A percentile compares a stretch with the other conserved stretches of the same genome.
phyloP scores from a whole-genome alignment of 177 flowering plant species.

The Vitis hybrid region DNA sequence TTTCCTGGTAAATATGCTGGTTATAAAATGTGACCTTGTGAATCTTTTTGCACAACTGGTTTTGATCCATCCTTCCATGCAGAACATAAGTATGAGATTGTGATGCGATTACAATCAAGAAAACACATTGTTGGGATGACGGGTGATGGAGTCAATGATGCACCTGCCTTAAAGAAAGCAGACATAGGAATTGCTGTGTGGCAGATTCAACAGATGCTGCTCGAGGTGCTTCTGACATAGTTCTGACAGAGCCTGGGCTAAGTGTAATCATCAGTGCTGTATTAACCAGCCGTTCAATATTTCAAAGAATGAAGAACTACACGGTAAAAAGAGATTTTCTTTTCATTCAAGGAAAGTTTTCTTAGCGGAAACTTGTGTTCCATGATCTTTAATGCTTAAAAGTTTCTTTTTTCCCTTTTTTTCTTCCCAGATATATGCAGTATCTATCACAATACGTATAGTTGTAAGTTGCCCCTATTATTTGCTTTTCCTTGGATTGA shows the following conservation, averaged over 20 bases:
- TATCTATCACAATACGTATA: constrained; percentile 18
- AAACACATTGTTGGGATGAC: constrained; percentile 19
- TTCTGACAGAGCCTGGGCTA: background rate
- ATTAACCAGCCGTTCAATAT: constrained; percentile 7
- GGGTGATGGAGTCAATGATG: constrained; percentile 21
- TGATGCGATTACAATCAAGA: constrained; percentile 8
- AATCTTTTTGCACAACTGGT: no score
- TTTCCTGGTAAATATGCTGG: constrained; percentile 10
- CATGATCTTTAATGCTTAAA: background rate
- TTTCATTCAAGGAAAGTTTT: no score
- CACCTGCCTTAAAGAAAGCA: no score
- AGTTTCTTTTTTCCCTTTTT: background rate
- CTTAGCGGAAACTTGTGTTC: no score
- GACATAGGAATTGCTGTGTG: no score
- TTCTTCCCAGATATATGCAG: constrained; percentile 19
- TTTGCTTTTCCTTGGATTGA: no score
- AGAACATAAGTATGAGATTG: constrained; percentile 16
- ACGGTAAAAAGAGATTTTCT: background rate
- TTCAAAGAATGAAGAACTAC: background rate
- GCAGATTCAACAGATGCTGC: no score
- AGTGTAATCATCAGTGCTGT: constrained; percentile 21
- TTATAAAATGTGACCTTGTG: no score
- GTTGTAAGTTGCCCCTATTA: constrained; percentile 4
- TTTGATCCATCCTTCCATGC: background rate
- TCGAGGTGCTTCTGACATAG: no score